Base-by-base conservation (phyloP, 208 protist genomes). In the Phytomonas sp. region DNA sequence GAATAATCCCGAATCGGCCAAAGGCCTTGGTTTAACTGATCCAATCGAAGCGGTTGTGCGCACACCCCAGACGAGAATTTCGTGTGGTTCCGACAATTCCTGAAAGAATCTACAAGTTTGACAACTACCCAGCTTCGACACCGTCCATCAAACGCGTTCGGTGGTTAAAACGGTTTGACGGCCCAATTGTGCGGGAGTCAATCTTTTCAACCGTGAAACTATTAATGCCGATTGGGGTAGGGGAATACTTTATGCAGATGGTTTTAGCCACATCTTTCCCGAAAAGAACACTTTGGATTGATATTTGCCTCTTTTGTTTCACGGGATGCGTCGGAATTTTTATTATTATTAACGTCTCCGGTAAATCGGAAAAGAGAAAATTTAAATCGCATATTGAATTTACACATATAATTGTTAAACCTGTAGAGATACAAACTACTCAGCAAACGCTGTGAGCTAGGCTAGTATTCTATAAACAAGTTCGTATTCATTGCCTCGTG, bases 261-360 rank as follows among this genome's bases (percentile, higher is more conserved):
- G 87, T 19, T 97, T 95, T 70, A 74, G 82, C 10, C 72, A 84
- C 36, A 80, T 97, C 66, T 97, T 91, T 71, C 92, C 92, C 0
- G 71, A 61, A 11, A 73, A 82, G 2, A 49, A 74, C 19, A 94
- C 85, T 23, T 78, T 89, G 26, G 67, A 82, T 10, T 66, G 73
- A 33, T 96, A 95, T 68, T 75, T 93, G 45, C 86, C 86, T 4
- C 81, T 84, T 56, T 96, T 94, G 62, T 77, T 82, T 29, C 80
- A 92, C 61, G 92, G 88, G 26, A 84, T 94, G 16, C 78, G 89
- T 7, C 79, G 88, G 73, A 94, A 91, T 71, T 94, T 93, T 74
- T 94, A n/a, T n/a, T 85, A 72, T 63, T 96, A 52, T 78, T 95
- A 6, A 83, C 84, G 16, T 91, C 87, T 2, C 79, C 81, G 42